Conservation (phyloP, 2,329 filamentous ascomycete species). For the Lasiodiplodia gonubiensis region DNA sequence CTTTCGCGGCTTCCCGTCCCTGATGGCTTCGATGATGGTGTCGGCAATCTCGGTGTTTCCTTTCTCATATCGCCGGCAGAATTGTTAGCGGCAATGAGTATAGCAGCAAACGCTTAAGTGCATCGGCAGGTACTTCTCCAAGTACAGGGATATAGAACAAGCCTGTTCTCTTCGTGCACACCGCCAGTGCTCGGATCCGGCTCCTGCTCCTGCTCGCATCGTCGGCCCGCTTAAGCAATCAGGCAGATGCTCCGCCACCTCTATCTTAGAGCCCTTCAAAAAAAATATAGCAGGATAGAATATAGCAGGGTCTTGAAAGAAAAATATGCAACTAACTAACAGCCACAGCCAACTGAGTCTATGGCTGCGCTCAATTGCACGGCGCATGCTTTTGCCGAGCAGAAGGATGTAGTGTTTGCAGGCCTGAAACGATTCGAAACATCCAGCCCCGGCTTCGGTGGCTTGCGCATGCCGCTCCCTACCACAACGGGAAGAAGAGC, state of each 20-base stretch:
- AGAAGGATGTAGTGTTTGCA: background rate
- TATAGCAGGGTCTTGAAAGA: no score
- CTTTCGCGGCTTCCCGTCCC: background rate
- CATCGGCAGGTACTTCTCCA: background rate
- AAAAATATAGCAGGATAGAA: background rate
- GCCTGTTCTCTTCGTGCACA: background rate
- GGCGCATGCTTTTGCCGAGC: background rate
- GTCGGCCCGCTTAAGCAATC: background rate
- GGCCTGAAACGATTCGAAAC: constrained; percentile 4
- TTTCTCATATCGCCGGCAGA: background rate
- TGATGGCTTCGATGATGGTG: background rate
- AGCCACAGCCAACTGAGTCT: background rate
- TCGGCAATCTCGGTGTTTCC: background rate
- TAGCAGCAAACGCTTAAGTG: background rate
- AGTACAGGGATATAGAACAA: background rate
- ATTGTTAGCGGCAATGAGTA: background rate
- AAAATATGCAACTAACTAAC: no score
- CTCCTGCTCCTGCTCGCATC: background rate
- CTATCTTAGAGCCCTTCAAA: background rate
- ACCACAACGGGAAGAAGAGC: background rate
- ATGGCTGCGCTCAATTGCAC: background rate
- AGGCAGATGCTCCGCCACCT: background rate
- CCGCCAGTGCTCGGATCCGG: background rate
- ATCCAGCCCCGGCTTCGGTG: background rate
- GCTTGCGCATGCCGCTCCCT: constrained; percentile 8